Evolutionary conservation across 2,329 filamentous ascomycete species (phyloP).

Genomic region (Furcasterigmium sp.): DNA sequence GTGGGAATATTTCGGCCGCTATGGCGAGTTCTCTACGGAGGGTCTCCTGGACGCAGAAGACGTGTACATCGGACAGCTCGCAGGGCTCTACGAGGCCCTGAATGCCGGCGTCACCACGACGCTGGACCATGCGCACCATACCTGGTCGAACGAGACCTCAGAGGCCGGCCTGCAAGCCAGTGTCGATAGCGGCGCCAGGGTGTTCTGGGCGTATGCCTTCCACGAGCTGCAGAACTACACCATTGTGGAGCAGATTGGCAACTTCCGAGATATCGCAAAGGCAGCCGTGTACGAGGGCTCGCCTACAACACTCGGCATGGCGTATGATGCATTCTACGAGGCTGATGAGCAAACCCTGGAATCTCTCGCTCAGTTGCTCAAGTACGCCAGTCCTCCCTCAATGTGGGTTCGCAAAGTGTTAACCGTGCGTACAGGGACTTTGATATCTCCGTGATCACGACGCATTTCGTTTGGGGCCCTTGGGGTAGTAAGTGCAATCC

Average conservation of each 20-base stretch:
- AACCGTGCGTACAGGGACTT: slow-evolving; percentile 14
- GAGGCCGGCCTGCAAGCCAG: slow-evolving; percentile 39
- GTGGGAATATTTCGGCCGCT: slow-evolving; percentile 39
- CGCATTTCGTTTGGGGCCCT: slow-evolving; percentile 32
- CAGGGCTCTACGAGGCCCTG: slow-evolving; percentile 43
- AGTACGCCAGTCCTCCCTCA: slow-evolving; percentile 10
- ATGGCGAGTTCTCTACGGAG: slow-evolving; percentile 25
- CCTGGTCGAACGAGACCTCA: slow-evolving; percentile 33
- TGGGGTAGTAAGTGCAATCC: no score
- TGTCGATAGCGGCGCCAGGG: slow-evolving; percentile 41
- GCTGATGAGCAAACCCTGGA: neutral
- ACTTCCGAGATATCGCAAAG: slow-evolving; percentile 30
- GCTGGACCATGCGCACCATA: slow-evolving; percentile 48
- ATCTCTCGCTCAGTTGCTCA: neutral
- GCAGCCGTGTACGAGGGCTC: slow-evolving; percentile 17
- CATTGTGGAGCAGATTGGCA: slow-evolving; percentile 26
- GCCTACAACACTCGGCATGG: slow-evolving; percentile 31
- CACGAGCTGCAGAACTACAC: slow-evolving; percentile 27
- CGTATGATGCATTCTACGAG: slow-evolving; percentile 30
- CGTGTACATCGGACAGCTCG: slow-evolving; percentile 39
- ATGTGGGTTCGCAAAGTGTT: neutral
- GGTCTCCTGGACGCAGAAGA: slow-evolving; percentile 33
- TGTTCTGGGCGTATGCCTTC: slow-evolving; percentile 41
- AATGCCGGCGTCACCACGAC: slow-evolving; percentile 47
- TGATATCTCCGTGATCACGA: slow-evolving; percentile 40